Evolutionary conservation across 441 rosid species (phyloP).

Genomic region (Corymbia citriodora): DNA sequence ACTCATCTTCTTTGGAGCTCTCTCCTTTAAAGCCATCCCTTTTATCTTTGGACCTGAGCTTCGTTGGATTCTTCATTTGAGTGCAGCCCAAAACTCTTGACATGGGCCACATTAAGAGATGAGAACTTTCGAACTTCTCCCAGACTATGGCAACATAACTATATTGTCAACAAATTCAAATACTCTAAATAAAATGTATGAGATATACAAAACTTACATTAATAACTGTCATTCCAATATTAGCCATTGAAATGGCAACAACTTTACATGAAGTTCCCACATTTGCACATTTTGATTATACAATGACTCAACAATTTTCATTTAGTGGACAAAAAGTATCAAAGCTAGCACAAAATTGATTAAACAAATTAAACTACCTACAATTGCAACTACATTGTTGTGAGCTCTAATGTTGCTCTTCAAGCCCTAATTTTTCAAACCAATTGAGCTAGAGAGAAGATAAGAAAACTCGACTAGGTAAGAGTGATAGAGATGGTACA

Average conservation of each 20-base stretch:
- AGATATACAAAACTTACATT: background rate
- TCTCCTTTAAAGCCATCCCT: background rate
- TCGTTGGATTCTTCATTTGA: background rate
- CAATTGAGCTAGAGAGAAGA: background rate
- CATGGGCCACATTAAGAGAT: background rate
- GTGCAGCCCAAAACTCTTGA: too few relatives aligned
- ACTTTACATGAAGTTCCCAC: background rate
- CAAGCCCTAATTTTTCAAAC: too few relatives aligned
- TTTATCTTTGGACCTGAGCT: background rate
- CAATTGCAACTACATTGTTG: background rate
- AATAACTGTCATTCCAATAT: too few relatives aligned
- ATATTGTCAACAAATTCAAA: background rate
- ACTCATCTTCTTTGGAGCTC: background rate
- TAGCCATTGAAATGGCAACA: background rate
- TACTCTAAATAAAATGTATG: too few relatives aligned
- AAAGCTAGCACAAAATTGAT: background rate
- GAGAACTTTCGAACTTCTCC: background rate
- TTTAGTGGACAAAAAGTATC: background rate
- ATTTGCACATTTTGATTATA: background rate
- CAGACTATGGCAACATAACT: background rate
- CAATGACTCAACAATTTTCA: background rate
- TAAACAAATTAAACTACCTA: background rate
- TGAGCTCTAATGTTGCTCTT: too few relatives aligned
- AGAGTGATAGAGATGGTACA: too few relatives aligned
- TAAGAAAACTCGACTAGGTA: too few relatives aligned